Base-by-base conservation (phyloP, 2,329 filamentous ascomycete genomes). In the Ophiocordyceps camponoti-rufipedis region DNA sequence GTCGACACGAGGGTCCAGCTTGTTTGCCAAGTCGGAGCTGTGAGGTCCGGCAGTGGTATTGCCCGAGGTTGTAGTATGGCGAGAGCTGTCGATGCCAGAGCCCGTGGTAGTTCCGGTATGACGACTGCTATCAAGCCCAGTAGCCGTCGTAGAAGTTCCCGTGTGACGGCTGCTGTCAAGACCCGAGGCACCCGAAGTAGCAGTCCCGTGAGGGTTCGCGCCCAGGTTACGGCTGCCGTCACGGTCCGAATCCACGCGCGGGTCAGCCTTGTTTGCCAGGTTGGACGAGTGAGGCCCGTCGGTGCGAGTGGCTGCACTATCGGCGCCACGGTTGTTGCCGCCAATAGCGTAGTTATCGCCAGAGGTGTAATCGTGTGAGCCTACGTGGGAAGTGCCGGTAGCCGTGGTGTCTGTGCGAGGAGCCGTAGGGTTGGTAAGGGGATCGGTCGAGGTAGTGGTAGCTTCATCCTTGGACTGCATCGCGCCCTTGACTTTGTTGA, bases 401-500 rank as follows among this genome's bases (percentile, higher is more conserved):
- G 50, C 51, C 19, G 52, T 48, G 49, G 66, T 63, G 48, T 75
- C 64, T 2, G 66, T 68, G 56, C 75, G 60, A 18, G 70, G 70
- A 50, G 74, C 71, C 12, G 61, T 48, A 28, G 68, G 66, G 57
- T 74, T 72, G 47, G 32, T 16, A 35, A 41, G 49, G 45, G 45
- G 38, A 47, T 48, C 47, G 18, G 44, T 44, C 39, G 49, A 42
- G 11, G 47, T 46, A 29, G 53, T 49, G 29, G 56, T 49, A 50
- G 50, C 46, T 33, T 68, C 63, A 59, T 70, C 64, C 49, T 64
- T 61, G 54, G 63, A 29, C 19, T 42, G 56, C 48, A 75, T 58
- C 50, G 64, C 70, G 4, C 75, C 71, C 68, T 76, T 76, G 58
- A 75, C 67, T 62, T 76, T 76, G 66, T 76, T 70, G 56, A 75